phyloP scores from a whole-genome alignment of 78 protist genomes.

The Dictyostelium purpureum region DNA sequence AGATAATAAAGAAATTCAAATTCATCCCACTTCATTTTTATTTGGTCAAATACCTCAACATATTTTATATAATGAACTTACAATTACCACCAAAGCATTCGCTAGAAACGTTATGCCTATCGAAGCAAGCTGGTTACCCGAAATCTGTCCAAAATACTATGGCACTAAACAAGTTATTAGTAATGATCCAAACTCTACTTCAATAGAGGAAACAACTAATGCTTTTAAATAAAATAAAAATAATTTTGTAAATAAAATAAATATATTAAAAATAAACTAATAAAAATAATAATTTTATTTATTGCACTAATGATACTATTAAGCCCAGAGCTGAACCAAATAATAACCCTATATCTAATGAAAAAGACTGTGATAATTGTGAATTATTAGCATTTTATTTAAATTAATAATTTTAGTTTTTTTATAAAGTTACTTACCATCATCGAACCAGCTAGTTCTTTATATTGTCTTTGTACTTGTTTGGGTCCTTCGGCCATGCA shows the following conservation, averaged over 20 bases:
- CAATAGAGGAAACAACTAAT: too few relatives aligned
- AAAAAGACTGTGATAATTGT: too few relatives aligned
- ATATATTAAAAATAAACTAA: too few relatives aligned
- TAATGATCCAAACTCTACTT: too few relatives aligned
- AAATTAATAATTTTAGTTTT: too few relatives aligned
- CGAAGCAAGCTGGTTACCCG: constrained; percentile 64
- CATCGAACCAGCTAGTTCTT: constrained; percentile 17
- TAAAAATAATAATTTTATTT: too few relatives aligned
- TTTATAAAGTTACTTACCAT: too few relatives aligned
- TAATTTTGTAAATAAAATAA: too few relatives aligned
- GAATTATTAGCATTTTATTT: too few relatives aligned
- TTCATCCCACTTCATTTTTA: constrained; percentile 80
- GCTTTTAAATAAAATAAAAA: too few relatives aligned
- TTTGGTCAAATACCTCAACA: constrained; percentile 55
- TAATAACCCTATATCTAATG: not conserved
- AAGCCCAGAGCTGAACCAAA: not conserved
- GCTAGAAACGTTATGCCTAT: constrained; percentile 55
- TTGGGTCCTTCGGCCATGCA: constrained; percentile 22
- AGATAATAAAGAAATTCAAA: constrained; percentile 65
- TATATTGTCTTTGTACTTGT: constrained; percentile 9
- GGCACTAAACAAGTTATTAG: too few relatives aligned
- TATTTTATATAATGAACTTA: constrained; percentile 75
- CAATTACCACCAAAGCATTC: constrained; percentile 71
- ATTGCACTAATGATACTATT: too few relatives aligned
- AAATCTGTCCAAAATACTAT: constrained; percentile 62